Evolutionary conservation across 257 asterid species (phyloP).

Genomic region (Scutellaria galericulata): DNA sequence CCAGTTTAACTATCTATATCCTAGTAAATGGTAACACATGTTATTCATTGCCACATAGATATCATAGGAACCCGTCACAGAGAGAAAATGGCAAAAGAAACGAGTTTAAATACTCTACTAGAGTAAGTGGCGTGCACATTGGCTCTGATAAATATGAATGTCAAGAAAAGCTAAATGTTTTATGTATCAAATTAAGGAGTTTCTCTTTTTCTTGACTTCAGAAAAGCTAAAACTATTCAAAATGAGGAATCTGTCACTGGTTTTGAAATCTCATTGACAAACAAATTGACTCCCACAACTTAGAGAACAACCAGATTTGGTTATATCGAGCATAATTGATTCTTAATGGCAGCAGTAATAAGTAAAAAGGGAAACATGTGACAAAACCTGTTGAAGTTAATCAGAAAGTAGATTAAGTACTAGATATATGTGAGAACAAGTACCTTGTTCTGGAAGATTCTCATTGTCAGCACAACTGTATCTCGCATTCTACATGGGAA

Average conservation of each 20-base stretch:
- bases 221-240: no score
- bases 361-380: not conserved
- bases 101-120: no score
- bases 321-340: not conserved
- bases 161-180: no score
- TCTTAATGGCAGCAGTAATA: conserved; percentile 5
- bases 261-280: conserved; percentile 4
- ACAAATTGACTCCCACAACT: not conserved
- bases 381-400: conserved; percentile 7
- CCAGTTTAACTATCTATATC: no score
- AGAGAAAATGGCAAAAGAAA: no score
- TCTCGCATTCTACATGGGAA: conserved; percentile 78
- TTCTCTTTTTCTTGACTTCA: no score
- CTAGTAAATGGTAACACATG: no score
- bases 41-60: no score
- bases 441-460: conserved; percentile 95
- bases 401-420: not conserved
- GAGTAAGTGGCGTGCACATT: no score
- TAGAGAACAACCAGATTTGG: not conserved
- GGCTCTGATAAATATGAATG: no score
- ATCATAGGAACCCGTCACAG: no score
- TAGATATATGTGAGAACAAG: conserved; percentile 31
- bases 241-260: not conserved
- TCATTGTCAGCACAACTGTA: conserved; percentile 78
- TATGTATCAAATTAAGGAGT: no score